These are phyloP conservation scores for Raffaelea arxii DNA, from an alignment of 2,329 filamentous ascomycete species.

Conservation along the genomic window DNA sequence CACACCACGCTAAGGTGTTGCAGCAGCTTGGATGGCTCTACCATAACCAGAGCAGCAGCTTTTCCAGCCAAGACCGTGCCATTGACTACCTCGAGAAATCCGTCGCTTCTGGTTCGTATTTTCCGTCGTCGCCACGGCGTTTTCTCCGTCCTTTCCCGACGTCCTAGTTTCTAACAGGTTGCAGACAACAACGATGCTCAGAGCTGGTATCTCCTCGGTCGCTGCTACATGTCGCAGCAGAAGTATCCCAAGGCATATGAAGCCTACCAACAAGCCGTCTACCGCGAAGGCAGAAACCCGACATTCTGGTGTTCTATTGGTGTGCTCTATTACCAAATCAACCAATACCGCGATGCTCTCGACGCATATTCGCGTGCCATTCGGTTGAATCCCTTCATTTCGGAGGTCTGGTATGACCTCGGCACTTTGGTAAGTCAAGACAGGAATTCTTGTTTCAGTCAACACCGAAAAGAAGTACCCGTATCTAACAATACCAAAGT, in stretches of 20 bases:
- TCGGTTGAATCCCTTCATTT: constrained; percentile 93
- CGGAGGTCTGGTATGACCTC: constrained; percentile 97
- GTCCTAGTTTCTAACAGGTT: constrained; percentile 17
- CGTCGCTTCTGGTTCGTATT: constrained; percentile 69
- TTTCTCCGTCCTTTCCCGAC: constrained; percentile 1
- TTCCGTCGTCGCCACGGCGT: constrained; percentile 3
- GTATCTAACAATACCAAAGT: constrained; percentile 38
- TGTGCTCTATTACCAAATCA: constrained; percentile 98
- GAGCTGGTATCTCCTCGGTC: constrained; percentile 95
- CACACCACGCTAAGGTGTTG: constrained; percentile 93
- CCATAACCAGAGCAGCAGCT: constrained; percentile 89
- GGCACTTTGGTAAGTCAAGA: constrained; percentile 70
- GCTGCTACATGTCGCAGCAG: constrained; percentile 98
- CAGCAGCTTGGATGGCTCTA: constrained; percentile 97
- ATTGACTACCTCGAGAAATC: constrained; percentile 98
- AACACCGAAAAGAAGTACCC: background rate
- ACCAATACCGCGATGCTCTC: constrained; percentile 94
- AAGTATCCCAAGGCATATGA: constrained; percentile 99
- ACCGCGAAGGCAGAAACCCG: constrained; percentile 92
- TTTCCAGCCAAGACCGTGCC: constrained; percentile 86
- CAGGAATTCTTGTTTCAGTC: constrained; percentile 6
- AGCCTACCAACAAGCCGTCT: constrained; percentile 96
- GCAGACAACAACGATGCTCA: constrained; percentile 89
- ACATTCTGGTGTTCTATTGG: constrained; percentile 99
- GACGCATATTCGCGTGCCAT: constrained; percentile 97